Evolutionary conservation across 768 basidiomycete species (phyloP).

Genomic region (Mycena crocata): DNA sequence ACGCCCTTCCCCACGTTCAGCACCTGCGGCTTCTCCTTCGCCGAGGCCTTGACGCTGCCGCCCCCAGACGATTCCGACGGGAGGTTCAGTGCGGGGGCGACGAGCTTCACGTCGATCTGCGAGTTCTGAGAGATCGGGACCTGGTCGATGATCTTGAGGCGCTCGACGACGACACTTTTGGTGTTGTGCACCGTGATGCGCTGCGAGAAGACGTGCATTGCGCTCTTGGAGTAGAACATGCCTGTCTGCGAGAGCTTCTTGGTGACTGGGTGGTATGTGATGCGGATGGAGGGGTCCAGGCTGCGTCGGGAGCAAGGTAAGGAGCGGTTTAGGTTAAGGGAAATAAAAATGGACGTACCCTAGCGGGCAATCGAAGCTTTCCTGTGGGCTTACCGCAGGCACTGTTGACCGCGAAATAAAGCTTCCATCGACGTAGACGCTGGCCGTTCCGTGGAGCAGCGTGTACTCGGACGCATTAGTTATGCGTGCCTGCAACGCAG

Average conservation of each 20-base stretch:
- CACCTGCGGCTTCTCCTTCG: conserved; percentile 13
- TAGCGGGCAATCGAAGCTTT: conserved; percentile 53
- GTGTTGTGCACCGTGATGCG: conserved; percentile 52
- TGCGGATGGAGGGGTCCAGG: conserved; percentile 51
- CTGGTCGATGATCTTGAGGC: conserved; percentile 50
- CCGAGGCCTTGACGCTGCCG: conserved; percentile 5
- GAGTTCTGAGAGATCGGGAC: conserved; percentile 50
- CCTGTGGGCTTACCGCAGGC: conserved; percentile 49
- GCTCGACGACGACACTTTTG: conserved; percentile 39
- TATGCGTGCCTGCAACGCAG: conserved; percentile 46
- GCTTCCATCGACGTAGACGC: conserved; percentile 55
- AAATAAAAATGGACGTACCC: conserved; percentile 42
- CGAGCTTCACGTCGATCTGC: conserved; percentile 45
- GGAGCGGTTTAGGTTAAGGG: not conserved
- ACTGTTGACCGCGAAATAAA: conserved; percentile 52
- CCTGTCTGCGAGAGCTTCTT: conserved; percentile 48
- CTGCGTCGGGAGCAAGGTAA: conserved; percentile 32
- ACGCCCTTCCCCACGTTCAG: conserved; percentile 44
- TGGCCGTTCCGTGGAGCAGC: conserved; percentile 48
- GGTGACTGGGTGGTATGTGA: conserved; percentile 51
- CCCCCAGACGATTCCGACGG: conserved; percentile 14
- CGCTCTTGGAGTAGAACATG: conserved; percentile 48
- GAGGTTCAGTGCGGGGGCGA: conserved; percentile 39
- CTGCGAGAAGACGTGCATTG: conserved; percentile 45
- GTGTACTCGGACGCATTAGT: conserved; percentile 54